Evolutionary conservation across 192 early-diverging fungal genomes (phyloP), one percentile per base, ranked within the genome.

Genomic region (Irineochytrium annulatum): DNA sequence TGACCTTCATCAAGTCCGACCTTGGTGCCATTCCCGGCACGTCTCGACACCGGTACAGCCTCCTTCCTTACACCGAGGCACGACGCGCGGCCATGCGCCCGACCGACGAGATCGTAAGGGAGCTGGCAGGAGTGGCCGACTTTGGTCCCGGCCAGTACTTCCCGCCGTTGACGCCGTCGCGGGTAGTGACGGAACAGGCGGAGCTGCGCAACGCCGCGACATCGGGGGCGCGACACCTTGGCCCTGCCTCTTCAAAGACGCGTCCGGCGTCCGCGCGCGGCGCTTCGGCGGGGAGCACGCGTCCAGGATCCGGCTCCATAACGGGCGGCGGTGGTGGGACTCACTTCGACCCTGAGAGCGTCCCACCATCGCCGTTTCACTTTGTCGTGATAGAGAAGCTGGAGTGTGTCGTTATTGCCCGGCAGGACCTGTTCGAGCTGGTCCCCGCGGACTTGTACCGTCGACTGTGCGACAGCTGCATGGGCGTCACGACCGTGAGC

Each of bases 31-130:
- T 31, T 16, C 14, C 3, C 5, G 28, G 3, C n/a, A n/a, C n/a
- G 19, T 27, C 52, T 2, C 52, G 62, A n/a, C 62, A 63, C 34
- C 54, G 46, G 35, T 63, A 63, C 62, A 55, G 29, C 0, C 39
- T 63, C 2, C 11, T 32, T 20, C 62, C 62, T 20, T 52, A n/a
- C 52, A 27, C 30, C 16, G 29, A 20, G 0, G 17, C 44, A 8
- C 2, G 30, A 17, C 39, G 20, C 49, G 11, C 53, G 0, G 13
- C 43, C 24, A 29, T 63, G 1, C 39, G 52, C 6, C 51, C 51
- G 16, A 29, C 13, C 41, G 62, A 63, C 29, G 62, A 63, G 30
- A 45, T 63, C 39, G 62, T 63, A 20, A 52, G 62, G 31, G 62
- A 63, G 28, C 53, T 63, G 26, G 62, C 62, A 14, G 48, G 52